Conservation (phyloP, 2,329 filamentous ascomycete genomes). For the Onygenales sp. region DNA sequence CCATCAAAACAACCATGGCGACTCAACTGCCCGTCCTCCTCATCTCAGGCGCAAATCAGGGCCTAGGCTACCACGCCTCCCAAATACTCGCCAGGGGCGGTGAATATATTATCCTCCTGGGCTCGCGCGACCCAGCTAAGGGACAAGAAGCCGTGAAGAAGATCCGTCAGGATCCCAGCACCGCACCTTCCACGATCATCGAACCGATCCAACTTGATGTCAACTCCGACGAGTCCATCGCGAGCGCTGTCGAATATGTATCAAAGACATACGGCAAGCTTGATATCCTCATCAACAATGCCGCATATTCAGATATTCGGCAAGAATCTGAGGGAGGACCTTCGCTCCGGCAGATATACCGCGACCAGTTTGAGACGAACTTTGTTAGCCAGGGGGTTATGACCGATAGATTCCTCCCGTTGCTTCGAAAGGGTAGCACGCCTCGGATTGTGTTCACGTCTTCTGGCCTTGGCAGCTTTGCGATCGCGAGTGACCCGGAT, state of each 20-base stretch:
- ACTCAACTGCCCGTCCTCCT: background rate
- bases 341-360: background rate
- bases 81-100: background rate
- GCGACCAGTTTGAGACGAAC: background rate
- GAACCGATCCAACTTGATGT: background rate
- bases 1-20: background rate
- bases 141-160: background rate
- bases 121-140: background rate
- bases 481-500: background rate
- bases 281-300: background rate
- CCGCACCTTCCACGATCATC: background rate
- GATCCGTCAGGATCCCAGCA: background rate
- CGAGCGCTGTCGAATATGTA: background rate
- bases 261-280: background rate
- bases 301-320: background rate
- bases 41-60: background rate
- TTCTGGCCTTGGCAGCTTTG: background rate
- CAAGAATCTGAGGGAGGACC: too few relatives aligned
- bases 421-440: background rate
- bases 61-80: background rate
- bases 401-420: background rate
- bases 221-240: background rate
- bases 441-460: background rate
- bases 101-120: background rate
- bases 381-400: background rate